Conservation (phyloP, 2,329 filamentous ascomycete genomes). For the Hymenoscyphus scutula region DNA sequence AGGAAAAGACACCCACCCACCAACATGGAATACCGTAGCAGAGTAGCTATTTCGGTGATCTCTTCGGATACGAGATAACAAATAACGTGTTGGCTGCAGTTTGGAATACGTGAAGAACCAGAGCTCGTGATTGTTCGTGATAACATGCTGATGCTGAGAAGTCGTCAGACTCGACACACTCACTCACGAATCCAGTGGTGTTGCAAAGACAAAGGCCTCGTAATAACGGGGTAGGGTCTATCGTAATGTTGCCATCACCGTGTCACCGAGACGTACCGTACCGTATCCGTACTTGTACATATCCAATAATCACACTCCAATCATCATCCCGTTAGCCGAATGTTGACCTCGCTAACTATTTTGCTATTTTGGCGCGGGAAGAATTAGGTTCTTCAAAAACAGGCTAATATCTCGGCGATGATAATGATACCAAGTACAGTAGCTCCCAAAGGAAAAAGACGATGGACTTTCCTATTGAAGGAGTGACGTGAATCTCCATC, state of each 20-base stretch:
- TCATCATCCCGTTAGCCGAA: background rate
- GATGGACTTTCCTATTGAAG: too few relatives aligned
- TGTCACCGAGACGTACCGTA: background rate
- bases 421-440: too few relatives aligned
- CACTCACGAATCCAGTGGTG: background rate
- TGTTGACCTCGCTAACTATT: too few relatives aligned
- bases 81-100: background rate
- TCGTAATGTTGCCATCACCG: background rate
- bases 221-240: background rate
- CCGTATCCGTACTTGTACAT: background rate
- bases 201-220: background rate
- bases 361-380: too few relatives aligned
- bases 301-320: background rate
- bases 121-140: background rate
- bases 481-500: background rate
- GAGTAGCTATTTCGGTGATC: background rate
- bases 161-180: too few relatives aligned
- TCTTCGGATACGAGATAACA: background rate
- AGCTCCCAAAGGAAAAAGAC: too few relatives aligned
- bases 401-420: too few relatives aligned
- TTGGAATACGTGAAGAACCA: background rate
- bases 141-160: background rate
- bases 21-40: background rate
- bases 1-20: background rate
- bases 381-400: too few relatives aligned